Evolutionary conservation across 768 basidiomycete species (phyloP).

Genomic region (Suillus occidentalis): DNA sequence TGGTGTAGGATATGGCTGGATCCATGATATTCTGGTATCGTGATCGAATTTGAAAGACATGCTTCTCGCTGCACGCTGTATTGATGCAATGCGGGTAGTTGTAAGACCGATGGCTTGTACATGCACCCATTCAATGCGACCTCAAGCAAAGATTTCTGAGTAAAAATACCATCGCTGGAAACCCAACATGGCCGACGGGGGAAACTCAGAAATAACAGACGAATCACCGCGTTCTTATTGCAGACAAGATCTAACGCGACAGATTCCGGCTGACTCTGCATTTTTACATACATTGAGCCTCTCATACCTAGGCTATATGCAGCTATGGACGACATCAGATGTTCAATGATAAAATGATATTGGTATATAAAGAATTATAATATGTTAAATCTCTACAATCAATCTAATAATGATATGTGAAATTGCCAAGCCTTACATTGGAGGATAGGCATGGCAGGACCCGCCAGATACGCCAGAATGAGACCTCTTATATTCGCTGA

Average conservation of each 20-base stretch:
- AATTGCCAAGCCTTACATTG: background rate
- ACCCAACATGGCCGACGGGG: too few relatives aligned
- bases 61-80: background rate
- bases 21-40: background rate
- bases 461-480: background rate
- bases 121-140: background rate
- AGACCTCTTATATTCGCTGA: background rate
- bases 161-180: too few relatives aligned
- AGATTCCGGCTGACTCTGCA: too few relatives aligned
- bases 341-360: background rate
- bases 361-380: background rate
- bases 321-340: slow-evolving; percentile 44
- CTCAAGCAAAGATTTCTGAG: background rate
- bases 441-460: background rate
- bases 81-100: background rate
- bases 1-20: background rate
- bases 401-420: background rate
- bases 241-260: background rate
- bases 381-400: background rate
- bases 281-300: slow-evolving; percentile 9
- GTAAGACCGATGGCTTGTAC: background rate
- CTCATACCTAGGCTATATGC: slow-evolving; percentile 52
- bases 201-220: background rate
- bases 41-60: background rate
- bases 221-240: background rate